A percentile compares a stretch with the other conserved stretches of the same genome.
phyloP scores from a whole-genome alignment of 2,329 filamentous ascomycete species.

The Dothideomycetes sp. region DNA sequence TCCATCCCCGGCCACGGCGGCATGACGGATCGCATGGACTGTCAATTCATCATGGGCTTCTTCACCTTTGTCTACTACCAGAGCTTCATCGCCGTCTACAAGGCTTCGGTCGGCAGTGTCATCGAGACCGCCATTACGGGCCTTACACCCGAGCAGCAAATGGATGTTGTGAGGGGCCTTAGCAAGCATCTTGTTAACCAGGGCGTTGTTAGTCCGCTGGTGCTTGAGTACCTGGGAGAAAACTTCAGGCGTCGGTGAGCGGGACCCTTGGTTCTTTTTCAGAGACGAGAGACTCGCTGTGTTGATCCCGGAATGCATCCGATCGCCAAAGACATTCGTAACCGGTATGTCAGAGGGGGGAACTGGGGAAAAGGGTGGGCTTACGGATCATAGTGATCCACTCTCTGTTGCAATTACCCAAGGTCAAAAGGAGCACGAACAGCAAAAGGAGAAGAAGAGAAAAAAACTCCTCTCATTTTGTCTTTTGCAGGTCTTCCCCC shows the following conservation, averaged over 20 bases:
- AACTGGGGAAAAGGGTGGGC: no score
- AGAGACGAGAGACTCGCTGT: no score
- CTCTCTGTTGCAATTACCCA: no score
- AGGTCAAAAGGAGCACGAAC: no score
- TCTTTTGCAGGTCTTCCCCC: no score
- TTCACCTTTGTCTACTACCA: constrained; percentile 99
- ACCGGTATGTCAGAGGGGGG: no score
- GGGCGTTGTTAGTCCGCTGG: constrained; percentile 44
- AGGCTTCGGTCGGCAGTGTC: constrained; percentile 72
- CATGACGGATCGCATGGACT: constrained; percentile 98
- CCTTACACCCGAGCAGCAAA: constrained; percentile 76
- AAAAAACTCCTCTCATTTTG: no score
- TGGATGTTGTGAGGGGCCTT: constrained; percentile 59
- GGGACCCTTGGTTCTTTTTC: no score
- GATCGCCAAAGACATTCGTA: no score
- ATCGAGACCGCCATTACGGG: constrained; percentile 88
- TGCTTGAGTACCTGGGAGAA: constrained; percentile 26
- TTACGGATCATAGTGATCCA: no score
- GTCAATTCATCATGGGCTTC: constrained; percentile 99
- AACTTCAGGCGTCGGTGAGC: constrained; percentile 12
- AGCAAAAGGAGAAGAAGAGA: no score
- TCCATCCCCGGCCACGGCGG: constrained; percentile 95
- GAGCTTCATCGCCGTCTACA: constrained; percentile 81
- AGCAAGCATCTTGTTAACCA: constrained; percentile 55
- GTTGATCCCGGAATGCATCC: no score